Percentiles rank a stretch among this genome's conserved stretches.
Evolutionary conservation across 768 basidiomycete species (phyloP).

Genomic region (Scleroderma bovista): DNA sequence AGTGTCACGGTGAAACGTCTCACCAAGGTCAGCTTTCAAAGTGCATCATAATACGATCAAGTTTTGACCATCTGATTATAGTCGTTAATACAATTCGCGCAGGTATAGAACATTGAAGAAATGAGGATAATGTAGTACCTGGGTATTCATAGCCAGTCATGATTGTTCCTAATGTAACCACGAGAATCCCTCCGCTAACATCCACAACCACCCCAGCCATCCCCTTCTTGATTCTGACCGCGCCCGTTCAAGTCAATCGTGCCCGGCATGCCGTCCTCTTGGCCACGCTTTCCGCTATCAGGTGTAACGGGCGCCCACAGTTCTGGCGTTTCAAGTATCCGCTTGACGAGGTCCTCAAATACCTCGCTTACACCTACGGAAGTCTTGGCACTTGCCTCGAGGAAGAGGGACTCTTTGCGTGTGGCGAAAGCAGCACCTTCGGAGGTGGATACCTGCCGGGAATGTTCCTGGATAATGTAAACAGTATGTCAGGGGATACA

Average conservation of each 20-base stretch:
- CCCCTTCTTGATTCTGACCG: slow-evolving; percentile 11
- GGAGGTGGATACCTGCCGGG: slow-evolving; percentile 67
- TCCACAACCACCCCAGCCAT: slow-evolving; percentile 29
- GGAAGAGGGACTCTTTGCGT: slow-evolving; percentile 78
- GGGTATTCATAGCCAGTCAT: no score
- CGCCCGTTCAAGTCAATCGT: slow-evolving; percentile 31
- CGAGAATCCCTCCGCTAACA: neutral
- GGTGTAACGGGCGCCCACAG: slow-evolving; percentile 52
- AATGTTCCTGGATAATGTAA: slow-evolving; percentile 61
- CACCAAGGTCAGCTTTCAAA: no score
- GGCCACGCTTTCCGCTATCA: slow-evolving; percentile 8
- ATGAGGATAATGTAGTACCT: no score
- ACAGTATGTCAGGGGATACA: neutral
- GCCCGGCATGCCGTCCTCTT: slow-evolving; percentile 35
- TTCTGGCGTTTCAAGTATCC: slow-evolving; percentile 72
- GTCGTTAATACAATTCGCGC: no score
- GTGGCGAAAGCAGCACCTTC: slow-evolving; percentile 82
- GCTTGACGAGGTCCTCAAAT: slow-evolving; percentile 65
- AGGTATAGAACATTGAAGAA: no score
- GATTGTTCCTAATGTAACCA: no score
- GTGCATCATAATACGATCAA: no score
- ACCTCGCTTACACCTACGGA: slow-evolving; percentile 75
- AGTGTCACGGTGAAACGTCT: no score
- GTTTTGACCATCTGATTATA: no score
- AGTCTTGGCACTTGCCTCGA: slow-evolving; percentile 94